These are phyloP conservation scores for Taiozyma sp. DNA, from an alignment of 1,139 yeast genomes.

Conservation along the genomic window DNA sequence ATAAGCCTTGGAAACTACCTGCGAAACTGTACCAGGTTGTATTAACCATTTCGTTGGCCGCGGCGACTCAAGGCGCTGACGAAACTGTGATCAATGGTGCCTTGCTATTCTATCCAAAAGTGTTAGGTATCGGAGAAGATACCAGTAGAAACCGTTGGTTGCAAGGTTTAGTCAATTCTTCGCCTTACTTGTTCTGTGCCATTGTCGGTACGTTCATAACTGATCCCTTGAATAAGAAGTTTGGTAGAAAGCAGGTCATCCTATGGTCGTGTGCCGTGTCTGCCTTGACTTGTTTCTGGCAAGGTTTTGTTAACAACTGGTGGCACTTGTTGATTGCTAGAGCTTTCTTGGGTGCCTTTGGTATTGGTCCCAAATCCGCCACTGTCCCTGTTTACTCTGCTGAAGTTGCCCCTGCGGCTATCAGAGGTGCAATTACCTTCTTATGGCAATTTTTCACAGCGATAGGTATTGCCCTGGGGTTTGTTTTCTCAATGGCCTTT, in stretches of 20 bases:
- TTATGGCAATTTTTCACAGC: constrained; percentile 87
- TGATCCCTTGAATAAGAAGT: constrained; percentile 53
- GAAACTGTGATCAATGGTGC: constrained; percentile 85
- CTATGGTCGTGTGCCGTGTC: constrained; percentile 59
- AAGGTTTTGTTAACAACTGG: constrained; percentile 51
- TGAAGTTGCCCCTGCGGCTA: constrained; percentile 67
- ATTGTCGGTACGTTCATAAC: constrained; percentile 67
- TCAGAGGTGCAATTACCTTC: constrained; percentile 77
- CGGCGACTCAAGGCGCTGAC: constrained; percentile 89
- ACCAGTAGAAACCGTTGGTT: constrained; percentile 55
- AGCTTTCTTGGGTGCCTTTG: constrained; percentile 61
- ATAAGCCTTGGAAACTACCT: constrained; percentile 50
- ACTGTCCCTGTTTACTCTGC: constrained; percentile 81
- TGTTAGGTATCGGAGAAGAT: constrained; percentile 43
- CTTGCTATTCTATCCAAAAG: constrained; percentile 56
- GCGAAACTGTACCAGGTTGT: constrained; percentile 52
- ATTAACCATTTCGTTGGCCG: constrained; percentile 76
- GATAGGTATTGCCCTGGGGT: constrained; percentile 77
- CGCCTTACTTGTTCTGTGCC: constrained; percentile 74
- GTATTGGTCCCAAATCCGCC: constrained; percentile 74
- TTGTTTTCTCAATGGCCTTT: constrained; percentile 61
- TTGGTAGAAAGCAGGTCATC: constrained; percentile 71
- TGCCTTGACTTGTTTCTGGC: constrained; percentile 68
- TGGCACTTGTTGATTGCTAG: constrained; percentile 78
- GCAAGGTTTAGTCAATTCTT: constrained; percentile 69